Base-by-base conservation (phyloP, 176 grass and related monocot genomes). In the maize (Zea mays) region DNA sequence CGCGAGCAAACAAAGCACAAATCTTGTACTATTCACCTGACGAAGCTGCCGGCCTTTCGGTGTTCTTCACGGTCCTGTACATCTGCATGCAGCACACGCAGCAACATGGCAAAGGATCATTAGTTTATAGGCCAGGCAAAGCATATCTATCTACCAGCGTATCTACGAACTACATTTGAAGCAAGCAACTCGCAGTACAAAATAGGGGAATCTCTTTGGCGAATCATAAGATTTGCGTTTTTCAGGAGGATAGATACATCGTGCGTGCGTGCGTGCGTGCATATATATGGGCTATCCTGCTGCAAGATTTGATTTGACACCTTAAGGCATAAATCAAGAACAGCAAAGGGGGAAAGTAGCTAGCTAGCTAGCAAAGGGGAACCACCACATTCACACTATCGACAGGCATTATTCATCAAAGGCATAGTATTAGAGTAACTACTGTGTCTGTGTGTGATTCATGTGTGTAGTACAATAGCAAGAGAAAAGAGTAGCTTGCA, bases 61-160 rank as follows among this genome's bases (percentile, higher is more conserved):
- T 92, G 71, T 85, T 92, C 90, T 92, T 92, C 86, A 92, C 83
- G 5, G 90, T 92, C 75, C 90, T 85, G 80, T 88, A 92, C 90
- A 92, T 92, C 90, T 92, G 86, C 79, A 69, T 27, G 72, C 46
- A 61, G 14, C 27, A 50, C 40, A 59, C 14, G 34, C 34, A 56
- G 13, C 52, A 74, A 69, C 71, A 69, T 39, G 46, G 33, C 13
- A 77, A 87, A 84, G 43, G 65, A 84, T 44, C 67, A n/a, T n/a
- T n/a, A 76, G 10, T 47, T 74, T 67, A 35, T 33, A 79, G n/a
- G n/a, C 20, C 57, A 59, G 16, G 52, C 39, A 46, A 67, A 36
- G 33, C 50, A 40, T 49, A 12, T 68, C 11, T 71, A 68, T 83
- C 51, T 19, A 10, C 33, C n/a, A n/a, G n/a, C 69, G 5, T 76